These are phyloP conservation scores for Spinacia oleracea DNA, from an alignment of 179 eudicot species.

Conservation along the genomic window DNA sequence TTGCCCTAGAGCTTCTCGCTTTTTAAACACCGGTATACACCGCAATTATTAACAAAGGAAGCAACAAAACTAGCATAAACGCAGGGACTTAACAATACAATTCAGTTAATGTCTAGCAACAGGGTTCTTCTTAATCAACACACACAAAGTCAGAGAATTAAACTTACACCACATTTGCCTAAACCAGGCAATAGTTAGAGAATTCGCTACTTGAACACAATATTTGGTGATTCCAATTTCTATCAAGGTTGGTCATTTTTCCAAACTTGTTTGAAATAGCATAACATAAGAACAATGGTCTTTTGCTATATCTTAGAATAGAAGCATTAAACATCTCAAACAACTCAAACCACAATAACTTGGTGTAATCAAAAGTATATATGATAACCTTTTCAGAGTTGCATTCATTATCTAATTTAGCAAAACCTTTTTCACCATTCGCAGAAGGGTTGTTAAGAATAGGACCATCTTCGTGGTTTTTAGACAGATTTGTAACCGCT, in stretches of 20 bases:
- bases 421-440: constrained; percentile 26
- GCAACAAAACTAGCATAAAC: not conserved
- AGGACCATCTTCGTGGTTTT: constrained; percentile 26
- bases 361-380: not conserved
- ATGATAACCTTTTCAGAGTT: constrained; percentile 51
- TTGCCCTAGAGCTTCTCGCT: too few relatives aligned
- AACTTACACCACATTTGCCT: constrained; percentile 4
- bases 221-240: not conserved
- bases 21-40: too few relatives aligned
- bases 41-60: too few relatives aligned
- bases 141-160: not conserved
- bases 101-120: not conserved
- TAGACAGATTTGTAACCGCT: constrained; percentile 28
- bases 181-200: not conserved
- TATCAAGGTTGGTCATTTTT: not conserved
- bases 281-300: not conserved
- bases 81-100: not conserved
- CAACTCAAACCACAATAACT: constrained; percentile 10
- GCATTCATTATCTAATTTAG: constrained; percentile 33
- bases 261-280: not conserved
- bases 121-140: not conserved
- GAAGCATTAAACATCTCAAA: not conserved
- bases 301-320: not conserved
- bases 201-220: not conserved
- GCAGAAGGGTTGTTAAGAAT: constrained; percentile 27